Evolutionary conservation across 2,329 filamentous ascomycete genomes (phyloP), one percentile per base, ranked within the genome.

Genomic region (Ophiostoma novo-ulmi): DNA sequence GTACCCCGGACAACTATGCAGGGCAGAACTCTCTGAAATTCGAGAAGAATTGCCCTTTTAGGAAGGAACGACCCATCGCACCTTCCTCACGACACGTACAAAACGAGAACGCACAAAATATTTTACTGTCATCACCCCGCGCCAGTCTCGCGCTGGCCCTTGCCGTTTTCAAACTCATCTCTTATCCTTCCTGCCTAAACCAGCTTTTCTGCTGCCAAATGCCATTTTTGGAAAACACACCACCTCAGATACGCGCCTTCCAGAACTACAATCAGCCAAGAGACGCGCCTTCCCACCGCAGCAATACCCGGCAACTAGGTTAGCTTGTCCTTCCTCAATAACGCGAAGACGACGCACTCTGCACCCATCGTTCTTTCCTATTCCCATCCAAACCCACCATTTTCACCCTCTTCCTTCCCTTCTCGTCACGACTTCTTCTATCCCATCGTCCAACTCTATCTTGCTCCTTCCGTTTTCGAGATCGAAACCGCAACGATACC

Each of bases 1-100:
- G n/a, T 26, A 26, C 22, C n/a, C 52, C 52, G 13, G 22, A 48
- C 44, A 48, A 48, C n/a, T 22, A 13, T 11, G 3, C 4, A 22
- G 22, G 22, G 52, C 52, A 26, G 22, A 10, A 4, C 22, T 55
- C 8, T 14, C 22, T 35, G 26, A 14, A 63, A 35, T 52, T 17
- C n/a, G 44, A 11, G 35, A 26, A 61, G 41, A 67, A 61, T 71
- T 64, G 22, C 70, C 61, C 17, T 1, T 61, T 67, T 48, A 31
- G 70, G 70, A 67, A 71, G 39, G 68, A 69, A 67, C 68, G 44
- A 52, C 38, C 35, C 48, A 36, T 67, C 68, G 68, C 52, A 52
- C 70, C 70, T 71, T 69, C 70, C 68, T 71, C 63, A 7, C 63
- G 61, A 64, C 20, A 20, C 61, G 17, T 31, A 64, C 22, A 35